Conservation (phyloP, 129 eudicot species). For the Calendula officinalis region DNA sequence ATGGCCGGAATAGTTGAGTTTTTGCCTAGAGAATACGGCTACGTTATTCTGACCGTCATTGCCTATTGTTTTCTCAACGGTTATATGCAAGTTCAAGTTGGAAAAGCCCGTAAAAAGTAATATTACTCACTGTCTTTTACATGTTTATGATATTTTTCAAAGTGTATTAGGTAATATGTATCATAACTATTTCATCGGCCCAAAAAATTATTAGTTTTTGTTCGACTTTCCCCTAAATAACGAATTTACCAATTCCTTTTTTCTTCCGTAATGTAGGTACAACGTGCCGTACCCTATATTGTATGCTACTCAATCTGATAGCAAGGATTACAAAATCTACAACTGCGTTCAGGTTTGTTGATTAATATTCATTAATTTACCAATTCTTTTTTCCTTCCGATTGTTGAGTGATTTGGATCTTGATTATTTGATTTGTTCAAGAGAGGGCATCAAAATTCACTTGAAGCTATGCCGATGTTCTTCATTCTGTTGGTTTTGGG, state of each 20-base stretch:
- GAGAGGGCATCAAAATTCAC: constrained; percentile 91
- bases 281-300: constrained; percentile 59
- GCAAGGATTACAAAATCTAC: constrained; percentile 78
- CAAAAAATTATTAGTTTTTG: neutral
- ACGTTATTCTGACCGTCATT: constrained; percentile 16
- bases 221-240: neutral
- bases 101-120: constrained; percentile 28
- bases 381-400: too few species aligned
- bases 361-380: neutral
- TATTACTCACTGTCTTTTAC: neutral
- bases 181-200: neutral
- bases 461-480: constrained; percentile 64
- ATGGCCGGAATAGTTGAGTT: constrained; percentile 23
- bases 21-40: constrained; percentile 26
- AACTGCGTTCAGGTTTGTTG: constrained; percentile 72
- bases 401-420: neutral
- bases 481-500: constrained; percentile 56
- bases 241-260: neutral
- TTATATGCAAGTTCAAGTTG: constrained; percentile 28
- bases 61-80: constrained; percentile 24
- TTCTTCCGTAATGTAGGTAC: constrained; percentile 39
- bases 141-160: neutral
- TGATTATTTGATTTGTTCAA: constrained; percentile 36
- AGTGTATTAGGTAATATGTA: neutral
- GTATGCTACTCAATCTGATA: constrained; percentile 73